These are phyloP conservation scores for Trametes elegans DNA, from an alignment of 768 basidiomycete genomes.

Conservation along the genomic window DNA sequence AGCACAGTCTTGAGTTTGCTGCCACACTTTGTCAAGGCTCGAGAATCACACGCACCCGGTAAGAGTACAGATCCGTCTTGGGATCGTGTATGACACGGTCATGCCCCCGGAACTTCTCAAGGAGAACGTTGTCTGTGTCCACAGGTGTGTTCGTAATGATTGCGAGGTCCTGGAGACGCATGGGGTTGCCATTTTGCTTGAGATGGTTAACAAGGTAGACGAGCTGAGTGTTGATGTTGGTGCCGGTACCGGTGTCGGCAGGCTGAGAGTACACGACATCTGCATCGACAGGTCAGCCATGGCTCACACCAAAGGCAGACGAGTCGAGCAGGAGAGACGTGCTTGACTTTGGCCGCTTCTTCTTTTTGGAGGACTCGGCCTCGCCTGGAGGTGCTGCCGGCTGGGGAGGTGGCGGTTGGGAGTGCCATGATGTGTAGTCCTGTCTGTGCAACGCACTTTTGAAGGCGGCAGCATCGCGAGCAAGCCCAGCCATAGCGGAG, in stretches of 20 bases:
- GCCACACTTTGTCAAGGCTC: not conserved
- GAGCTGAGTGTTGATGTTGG: constrained; percentile 83
- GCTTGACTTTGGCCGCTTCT: constrained; percentile 63
- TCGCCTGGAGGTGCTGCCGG: constrained; percentile 40
- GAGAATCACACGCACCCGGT: constrained; percentile 55
- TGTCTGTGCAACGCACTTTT: constrained; percentile 61
- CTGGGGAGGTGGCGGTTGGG: constrained; percentile 46
- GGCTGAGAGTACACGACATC: constrained; percentile 86
- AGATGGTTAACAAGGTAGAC: constrained; percentile 81
- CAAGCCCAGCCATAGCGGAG: constrained; percentile 58
- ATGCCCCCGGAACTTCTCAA: constrained; percentile 81
- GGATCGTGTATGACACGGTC: constrained; percentile 78
- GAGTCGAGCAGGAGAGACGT: constrained; percentile 30
- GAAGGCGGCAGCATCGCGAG: constrained; percentile 71
- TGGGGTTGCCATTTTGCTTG: constrained; percentile 68
- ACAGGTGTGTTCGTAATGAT: constrained; percentile 78
- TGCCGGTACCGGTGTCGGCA: constrained; percentile 78
- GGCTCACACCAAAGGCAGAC: constrained; percentile 22
- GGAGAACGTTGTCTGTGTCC: constrained; percentile 63
- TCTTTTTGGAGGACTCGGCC: constrained; percentile 51
- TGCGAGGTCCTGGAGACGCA: constrained; percentile 85
- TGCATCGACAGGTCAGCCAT: constrained; percentile 31
- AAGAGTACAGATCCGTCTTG: constrained; percentile 83
- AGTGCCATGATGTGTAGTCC: constrained; percentile 76
- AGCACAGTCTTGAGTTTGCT: not conserved